Percentiles rank a stretch among this genome's conserved stretches.
These are phyloP conservation scores for Penicillium crystallinum DNA, from an alignment of 495 filamentous ascomycete genomes.

Conservation along the genomic window DNA sequence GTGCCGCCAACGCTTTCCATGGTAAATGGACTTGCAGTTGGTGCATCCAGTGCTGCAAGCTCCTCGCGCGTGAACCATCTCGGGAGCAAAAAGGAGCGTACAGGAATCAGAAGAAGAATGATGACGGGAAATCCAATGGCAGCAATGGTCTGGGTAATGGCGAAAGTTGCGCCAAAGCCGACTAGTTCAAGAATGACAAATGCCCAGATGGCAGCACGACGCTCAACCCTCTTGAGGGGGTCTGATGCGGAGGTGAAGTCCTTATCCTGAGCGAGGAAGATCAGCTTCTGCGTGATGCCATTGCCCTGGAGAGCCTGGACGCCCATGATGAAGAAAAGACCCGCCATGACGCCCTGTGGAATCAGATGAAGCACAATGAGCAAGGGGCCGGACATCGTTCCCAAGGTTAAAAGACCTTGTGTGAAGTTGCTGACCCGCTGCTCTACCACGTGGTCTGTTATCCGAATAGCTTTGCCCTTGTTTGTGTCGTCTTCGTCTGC, in stretches of 20 bases:
- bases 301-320: conserved; percentile 75
- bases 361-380: conserved; percentile 79
- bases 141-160: conserved; percentile 92
- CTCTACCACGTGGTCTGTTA: conserved; percentile 75
- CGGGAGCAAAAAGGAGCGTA: conserved; percentile 69
- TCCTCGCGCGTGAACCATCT: conserved; percentile 63
- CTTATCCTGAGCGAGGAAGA: conserved; percentile 68
- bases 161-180: conserved; percentile 82
- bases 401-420: conserved; percentile 77
- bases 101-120: conserved; percentile 74
- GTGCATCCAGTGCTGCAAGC: conserved; percentile 65
- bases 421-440: conserved; percentile 84
- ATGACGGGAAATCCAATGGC: conserved; percentile 92
- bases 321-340: conserved; percentile 94
- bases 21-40: conserved; percentile 77
- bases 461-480: conserved; percentile 57
- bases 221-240: conserved; percentile 57
- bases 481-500: conserved; percentile 51
- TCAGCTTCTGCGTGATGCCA: conserved; percentile 74
- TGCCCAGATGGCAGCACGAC: conserved; percentile 61
- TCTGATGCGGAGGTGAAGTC: conserved; percentile 58
- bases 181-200: conserved; percentile 74
- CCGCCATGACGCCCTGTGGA: conserved; percentile 81
- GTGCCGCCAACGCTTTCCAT: conserved; percentile 80
- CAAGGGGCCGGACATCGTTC: conserved; percentile 83